Conservation (phyloP, 2,329 filamentous ascomycete genomes). For the Ceratocystis eucalypticola region DNA sequence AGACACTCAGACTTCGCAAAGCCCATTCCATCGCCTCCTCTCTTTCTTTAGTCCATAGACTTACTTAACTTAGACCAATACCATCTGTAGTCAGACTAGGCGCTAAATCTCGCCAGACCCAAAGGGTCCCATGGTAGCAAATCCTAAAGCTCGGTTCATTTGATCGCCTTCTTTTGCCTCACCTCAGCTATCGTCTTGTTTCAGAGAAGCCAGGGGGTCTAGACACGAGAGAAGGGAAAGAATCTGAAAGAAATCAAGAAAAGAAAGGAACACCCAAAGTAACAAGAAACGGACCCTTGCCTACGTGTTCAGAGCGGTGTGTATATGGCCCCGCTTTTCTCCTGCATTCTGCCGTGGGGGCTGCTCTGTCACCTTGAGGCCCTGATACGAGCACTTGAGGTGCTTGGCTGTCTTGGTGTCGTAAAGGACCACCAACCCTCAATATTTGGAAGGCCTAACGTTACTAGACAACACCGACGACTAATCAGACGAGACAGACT, state of each 20-base stretch:
- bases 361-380: not conserved
- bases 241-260: constrained; percentile 1
- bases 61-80: no score
- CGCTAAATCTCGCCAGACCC: constrained; percentile 2
- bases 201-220: not conserved
- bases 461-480: not conserved
- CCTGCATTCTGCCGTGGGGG: not conserved
- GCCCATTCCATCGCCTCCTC: no score
- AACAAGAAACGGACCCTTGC: not conserved
- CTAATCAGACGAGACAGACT: not conserved
- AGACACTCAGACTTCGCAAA: no score
- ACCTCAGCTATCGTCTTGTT: not conserved
- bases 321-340: not conserved
- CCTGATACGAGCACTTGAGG: not conserved
- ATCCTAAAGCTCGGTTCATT: not conserved
- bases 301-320: not conserved
- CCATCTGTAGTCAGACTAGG: not conserved
- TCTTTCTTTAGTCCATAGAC: no score
- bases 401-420: not conserved
- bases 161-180: constrained; percentile 5
- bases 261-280: not conserved
- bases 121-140: not conserved
- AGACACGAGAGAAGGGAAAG: not conserved
- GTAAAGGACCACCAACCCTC: no score
- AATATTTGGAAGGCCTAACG: no score